These are phyloP conservation scores for Coniosporium apollinis DNA, from an alignment of 495 filamentous ascomycete species.

Conservation along the genomic window DNA sequence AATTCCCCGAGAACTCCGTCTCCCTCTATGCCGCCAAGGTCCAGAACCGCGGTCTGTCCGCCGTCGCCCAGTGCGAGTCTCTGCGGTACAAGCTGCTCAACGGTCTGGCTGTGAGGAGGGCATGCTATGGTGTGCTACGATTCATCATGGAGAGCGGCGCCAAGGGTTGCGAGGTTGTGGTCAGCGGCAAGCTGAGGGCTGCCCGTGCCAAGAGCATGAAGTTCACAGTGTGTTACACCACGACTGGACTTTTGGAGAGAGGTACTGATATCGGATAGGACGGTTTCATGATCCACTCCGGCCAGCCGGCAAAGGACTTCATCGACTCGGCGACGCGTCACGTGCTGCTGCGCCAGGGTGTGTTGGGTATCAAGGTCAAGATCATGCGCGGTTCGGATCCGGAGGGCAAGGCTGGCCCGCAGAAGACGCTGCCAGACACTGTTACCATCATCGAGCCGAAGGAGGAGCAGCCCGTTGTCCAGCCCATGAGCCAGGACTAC, in stretches of 20 bases:
- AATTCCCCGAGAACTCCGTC: slow-evolving; percentile 99
- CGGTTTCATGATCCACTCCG: slow-evolving; percentile 99
- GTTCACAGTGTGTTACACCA: slow-evolving; percentile 60
- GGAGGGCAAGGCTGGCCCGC: slow-evolving; percentile 93
- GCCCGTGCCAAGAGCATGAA: slow-evolving; percentile 99
- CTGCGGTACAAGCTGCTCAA: slow-evolving; percentile 99
- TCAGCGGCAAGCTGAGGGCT: slow-evolving; percentile 95
- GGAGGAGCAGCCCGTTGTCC: slow-evolving; percentile 86
- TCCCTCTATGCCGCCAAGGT: slow-evolving; percentile 99
- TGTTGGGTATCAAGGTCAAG: slow-evolving; percentile 99
- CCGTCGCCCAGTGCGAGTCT: slow-evolving; percentile 99
- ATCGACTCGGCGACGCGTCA: slow-evolving; percentile 96
- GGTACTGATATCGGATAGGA: slow-evolving; percentile 35
- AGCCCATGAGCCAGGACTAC: slow-evolving; percentile 94
- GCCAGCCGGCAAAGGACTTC: slow-evolving; percentile 98
- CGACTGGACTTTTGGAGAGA: not conserved
- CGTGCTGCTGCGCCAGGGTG: slow-evolving; percentile 98
- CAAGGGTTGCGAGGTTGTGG: slow-evolving; percentile 99
- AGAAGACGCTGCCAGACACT: slow-evolving; percentile 91
- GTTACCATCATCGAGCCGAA: slow-evolving; percentile 99
- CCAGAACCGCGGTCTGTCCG: slow-evolving; percentile 98
- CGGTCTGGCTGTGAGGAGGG: slow-evolving; percentile 90
- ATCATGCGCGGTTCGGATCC: slow-evolving; percentile 99
- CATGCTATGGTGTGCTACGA: slow-evolving; percentile 97
- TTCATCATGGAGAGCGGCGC: slow-evolving; percentile 99